Percentiles rank a stretch among this genome's conserved stretches.
These are phyloP conservation scores for Metarhizium brunneum DNA, from an alignment of 2,329 filamentous ascomycete genomes.

Conservation along the genomic window DNA sequence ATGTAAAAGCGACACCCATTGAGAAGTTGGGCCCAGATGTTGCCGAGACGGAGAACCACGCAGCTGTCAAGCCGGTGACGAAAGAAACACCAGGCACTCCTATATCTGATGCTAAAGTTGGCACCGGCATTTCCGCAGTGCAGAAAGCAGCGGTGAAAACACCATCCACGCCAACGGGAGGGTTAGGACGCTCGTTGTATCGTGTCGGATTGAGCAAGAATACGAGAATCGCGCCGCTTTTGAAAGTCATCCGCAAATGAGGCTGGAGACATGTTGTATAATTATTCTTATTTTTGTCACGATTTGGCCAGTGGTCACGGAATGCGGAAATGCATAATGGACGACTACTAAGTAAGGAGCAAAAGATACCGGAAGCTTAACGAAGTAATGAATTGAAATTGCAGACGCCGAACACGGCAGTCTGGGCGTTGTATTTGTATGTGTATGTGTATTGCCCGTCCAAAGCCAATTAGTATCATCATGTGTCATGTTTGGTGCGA, in stretches of 20 bases:
- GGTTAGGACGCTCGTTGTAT: constrained; percentile 29
- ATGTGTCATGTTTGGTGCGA: no score
- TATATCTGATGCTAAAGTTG: not conserved
- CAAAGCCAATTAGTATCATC: no score
- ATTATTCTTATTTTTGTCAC: not conserved
- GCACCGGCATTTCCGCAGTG: not conserved
- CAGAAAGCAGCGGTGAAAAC: constrained; percentile 8
- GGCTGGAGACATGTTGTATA: no score
- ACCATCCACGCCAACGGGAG: constrained; percentile 9
- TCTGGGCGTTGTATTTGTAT: no score
- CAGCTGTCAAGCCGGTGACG: not conserved
- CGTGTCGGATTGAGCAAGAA: constrained; percentile 43
- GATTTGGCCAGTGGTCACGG: not conserved
- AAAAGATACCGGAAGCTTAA: not conserved
- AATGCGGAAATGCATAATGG: not conserved
- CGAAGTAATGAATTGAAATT: not conserved
- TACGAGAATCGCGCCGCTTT: constrained; percentile 39
- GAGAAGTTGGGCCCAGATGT: not conserved
- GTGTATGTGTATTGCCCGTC: no score
- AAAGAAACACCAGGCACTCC: constrained; percentile 1
- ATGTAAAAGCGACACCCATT: not conserved
- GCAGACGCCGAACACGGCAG: no score
- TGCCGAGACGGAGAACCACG: not conserved
- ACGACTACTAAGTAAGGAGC: not conserved
- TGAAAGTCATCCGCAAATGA: constrained; percentile 39